Evolutionary conservation across 306 rosid genomes (phyloP), one percentile per base, ranked within the genome.

Genomic region (Quercus bicolor): DNA sequence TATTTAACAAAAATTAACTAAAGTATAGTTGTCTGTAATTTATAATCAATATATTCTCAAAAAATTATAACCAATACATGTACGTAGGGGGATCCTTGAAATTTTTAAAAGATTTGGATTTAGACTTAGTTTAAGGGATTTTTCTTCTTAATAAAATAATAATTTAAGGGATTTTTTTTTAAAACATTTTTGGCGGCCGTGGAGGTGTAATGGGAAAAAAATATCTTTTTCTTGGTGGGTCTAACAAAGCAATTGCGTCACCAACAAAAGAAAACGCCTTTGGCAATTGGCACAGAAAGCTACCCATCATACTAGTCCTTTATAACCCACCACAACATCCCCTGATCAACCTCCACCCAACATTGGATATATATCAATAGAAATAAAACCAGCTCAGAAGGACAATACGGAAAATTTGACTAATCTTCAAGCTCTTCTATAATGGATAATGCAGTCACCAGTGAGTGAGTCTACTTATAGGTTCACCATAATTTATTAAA

Each of bases 211-310:
- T 48, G 53, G 15, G 13, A 3, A 48, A 48, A 48, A 48, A 48
- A 48, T 1, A 48, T 45, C 53, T 10, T 48, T 48, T 48, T 48
- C 23, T 56, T 83, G 45, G 57, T 53, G 79, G 82, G 80, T 57
- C 79, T 40, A 84, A 51, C 61, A 53, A 7, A 28, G 64, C 76
- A 54, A 70, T 74, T 72, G 78, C 70, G 83, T 85, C 88, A 81
- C 85, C 79, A 85, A 78, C 85, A 85, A 78, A 81, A 81, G 85
- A 59, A 71, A 69, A 43, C 78, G 61, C 80, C 68, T 54, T 31
- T 13, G 5, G 15, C 53, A 48, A 48, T 54, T 66, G 60, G 45
- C 28, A 26, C 52, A 23, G 70, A 84, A 75, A 68, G 57, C 59
- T n/a, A 77, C 15, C 33, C 60, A 65, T 81, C 80, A 72, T 68